These are phyloP conservation scores for Imleria badia DNA, from an alignment of 768 basidiomycete species.

Conservation along the genomic window DNA sequence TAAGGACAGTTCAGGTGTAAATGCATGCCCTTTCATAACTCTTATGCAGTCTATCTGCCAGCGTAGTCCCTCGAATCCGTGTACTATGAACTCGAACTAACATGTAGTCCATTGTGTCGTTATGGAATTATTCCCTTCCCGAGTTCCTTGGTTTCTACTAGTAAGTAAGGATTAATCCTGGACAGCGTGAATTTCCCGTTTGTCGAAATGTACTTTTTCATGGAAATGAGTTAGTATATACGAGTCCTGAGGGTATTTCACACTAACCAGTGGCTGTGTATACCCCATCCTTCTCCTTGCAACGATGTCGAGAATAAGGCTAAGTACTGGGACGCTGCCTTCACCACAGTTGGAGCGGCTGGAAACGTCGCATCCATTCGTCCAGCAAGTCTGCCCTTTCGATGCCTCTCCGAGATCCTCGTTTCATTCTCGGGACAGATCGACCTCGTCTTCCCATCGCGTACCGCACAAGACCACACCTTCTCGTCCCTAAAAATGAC, in stretches of 20 bases:
- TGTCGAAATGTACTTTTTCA: too few species aligned
- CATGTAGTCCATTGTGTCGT: too few species aligned
- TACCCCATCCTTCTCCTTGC: not conserved
- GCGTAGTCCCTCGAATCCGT: too few species aligned
- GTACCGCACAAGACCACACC: conserved; percentile 35
- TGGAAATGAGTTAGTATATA: too few species aligned
- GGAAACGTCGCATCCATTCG: conserved; percentile 48
- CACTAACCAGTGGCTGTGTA: conserved; percentile 17
- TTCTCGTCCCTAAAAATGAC: conserved; percentile 43
- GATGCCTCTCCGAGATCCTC: not conserved
- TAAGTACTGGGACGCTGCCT: conserved; percentile 23
- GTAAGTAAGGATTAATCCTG: too few species aligned
- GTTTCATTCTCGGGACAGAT: conserved; percentile 42
- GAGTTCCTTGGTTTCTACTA: too few species aligned
- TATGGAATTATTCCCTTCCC: too few species aligned
- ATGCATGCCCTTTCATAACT: too few species aligned
- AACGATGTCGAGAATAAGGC: conserved; percentile 20
- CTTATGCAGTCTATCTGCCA: too few species aligned
- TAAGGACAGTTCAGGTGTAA: too few species aligned
- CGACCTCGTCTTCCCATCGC: conserved; percentile 59
- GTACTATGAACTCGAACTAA: too few species aligned
- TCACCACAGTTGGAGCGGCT: conserved; percentile 35
- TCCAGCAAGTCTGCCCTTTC: conserved; percentile 45
- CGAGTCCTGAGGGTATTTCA: not conserved
- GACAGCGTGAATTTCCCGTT: too few species aligned